These are phyloP conservation scores for Neopestalotiopsis rosae DNA, from an alignment of 2,329 filamentous ascomycete species.

Conservation along the genomic window DNA sequence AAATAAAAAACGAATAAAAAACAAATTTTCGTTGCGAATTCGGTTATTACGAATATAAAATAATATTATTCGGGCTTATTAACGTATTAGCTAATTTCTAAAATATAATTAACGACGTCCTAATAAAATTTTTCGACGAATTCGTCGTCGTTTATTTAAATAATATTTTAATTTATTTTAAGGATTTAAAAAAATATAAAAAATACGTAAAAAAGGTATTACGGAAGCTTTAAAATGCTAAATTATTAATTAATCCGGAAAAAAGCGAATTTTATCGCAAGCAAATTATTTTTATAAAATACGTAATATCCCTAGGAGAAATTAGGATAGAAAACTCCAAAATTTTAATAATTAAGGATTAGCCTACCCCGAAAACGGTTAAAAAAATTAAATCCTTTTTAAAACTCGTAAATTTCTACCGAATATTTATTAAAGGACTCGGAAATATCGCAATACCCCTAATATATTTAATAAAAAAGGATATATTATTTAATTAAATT, in stretches of 20 bases:
- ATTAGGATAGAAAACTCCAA: conserved; percentile 34
- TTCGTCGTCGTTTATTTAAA: conserved; percentile 15
- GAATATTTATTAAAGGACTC: no score
- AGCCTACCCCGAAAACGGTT: conserved; percentile 14
- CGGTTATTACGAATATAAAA: conserved; percentile 32
- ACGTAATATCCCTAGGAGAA: conserved; percentile 31
- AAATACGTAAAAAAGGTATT: conserved; percentile 29
- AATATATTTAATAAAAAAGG: no score
- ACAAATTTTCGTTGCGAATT: conserved; percentile 31
- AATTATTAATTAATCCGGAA: conserved; percentile 25
- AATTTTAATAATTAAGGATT: conserved; percentile 30
- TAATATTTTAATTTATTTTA: background rate
- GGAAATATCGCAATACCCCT: no score
- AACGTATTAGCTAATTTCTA: conserved; percentile 23
- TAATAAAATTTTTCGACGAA: conserved; percentile 9
- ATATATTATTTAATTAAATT: no score
- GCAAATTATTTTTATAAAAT: conserved; percentile 35
- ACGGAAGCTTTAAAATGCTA: conserved; percentile 5
- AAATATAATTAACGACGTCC: conserved; percentile 23
- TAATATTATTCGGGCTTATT: conserved; percentile 33
- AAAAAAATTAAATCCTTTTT: conserved; percentile 17
- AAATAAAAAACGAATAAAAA: conserved; percentile 30
- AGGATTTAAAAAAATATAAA: conserved; percentile 25
- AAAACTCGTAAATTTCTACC: conserved; percentile 18
- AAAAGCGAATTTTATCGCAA: conserved; percentile 38